These are phyloP conservation scores for Agaricus subrufescens DNA, from an alignment of 768 basidiomycete genomes.

Conservation along the genomic window DNA sequence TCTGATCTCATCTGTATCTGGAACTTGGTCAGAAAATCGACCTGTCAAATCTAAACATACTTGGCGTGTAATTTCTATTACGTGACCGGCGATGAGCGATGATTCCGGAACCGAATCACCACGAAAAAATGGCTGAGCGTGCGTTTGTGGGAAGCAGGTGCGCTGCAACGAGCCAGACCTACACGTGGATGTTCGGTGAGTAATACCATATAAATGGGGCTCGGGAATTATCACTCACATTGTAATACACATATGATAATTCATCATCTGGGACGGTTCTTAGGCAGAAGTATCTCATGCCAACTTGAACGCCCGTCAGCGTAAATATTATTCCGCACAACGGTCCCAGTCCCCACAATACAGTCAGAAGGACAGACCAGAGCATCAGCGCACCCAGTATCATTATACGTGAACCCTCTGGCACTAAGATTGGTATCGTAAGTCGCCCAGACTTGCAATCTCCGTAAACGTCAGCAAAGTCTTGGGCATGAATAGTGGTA, in stretches of 20 bases:
- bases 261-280: constrained; percentile 10
- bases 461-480: constrained; percentile 42
- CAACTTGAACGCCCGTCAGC: constrained; percentile 11
- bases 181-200: background rate
- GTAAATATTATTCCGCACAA: constrained; percentile 3
- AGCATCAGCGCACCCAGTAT: constrained; percentile 13
- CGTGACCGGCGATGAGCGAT: no score
- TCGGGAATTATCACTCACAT: constrained; percentile 11
- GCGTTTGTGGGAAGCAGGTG: constrained; percentile 12
- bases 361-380: constrained; percentile 14
- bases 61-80: no score
- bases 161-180: constrained; percentile 12
- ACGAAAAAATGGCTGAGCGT: background rate
- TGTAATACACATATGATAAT: constrained; percentile 14
- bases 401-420: constrained; percentile 25
- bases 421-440: constrained; percentile 42
- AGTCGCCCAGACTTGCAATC: constrained; percentile 32
- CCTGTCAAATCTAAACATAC: no score
- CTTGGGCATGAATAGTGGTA: constrained; percentile 44
- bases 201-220: background rate
- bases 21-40: no score
- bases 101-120: background rate
- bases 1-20: no score
- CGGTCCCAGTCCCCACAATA: constrained; percentile 11
- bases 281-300: constrained; percentile 10